phyloP scores from a whole-genome alignment of 306 rosid genomes.

The Crataegus laevigata region DNA sequence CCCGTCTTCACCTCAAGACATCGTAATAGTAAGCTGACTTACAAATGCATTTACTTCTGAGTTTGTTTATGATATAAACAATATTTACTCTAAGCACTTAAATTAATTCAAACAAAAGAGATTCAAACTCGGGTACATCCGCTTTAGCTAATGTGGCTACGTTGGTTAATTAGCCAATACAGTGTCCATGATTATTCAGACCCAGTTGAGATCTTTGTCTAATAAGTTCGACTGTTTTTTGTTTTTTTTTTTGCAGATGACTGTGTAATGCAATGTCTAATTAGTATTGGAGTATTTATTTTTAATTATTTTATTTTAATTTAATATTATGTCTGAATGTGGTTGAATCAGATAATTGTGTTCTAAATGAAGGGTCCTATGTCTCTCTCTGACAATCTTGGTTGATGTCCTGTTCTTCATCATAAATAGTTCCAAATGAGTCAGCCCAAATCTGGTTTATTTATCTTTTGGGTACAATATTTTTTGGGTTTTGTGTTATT shows the following conservation, averaged over 20 bases:
- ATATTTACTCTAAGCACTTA: too few species aligned
- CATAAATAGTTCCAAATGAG: slow-evolving; percentile 20
- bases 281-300: background rate
- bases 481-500: slow-evolving; percentile 11
- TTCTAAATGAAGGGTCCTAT: slow-evolving; percentile 52
- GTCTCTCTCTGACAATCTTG: slow-evolving; percentile 18
- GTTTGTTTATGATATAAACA: too few species aligned
- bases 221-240: slow-evolving; percentile 7
- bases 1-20: slow-evolving; percentile 50
- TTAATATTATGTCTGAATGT: background rate
- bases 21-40: slow-evolving; percentile 26
- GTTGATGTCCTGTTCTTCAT: slow-evolving; percentile 12
- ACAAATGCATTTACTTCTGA: background rate
- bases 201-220: slow-evolving; percentile 1
- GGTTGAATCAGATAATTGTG: slow-evolving; percentile 24
- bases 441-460: background rate
- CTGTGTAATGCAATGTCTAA: slow-evolving; percentile 19
- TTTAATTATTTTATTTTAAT: background rate
- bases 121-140: too few species aligned
- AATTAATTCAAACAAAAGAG: too few species aligned
- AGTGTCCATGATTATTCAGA: background rate
- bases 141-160: too few species aligned
- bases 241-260: slow-evolving; percentile 49
- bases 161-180: background rate
- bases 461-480: slow-evolving; percentile 6